Evolutionary conservation across 345 rosid genomes (phyloP), one percentile per base, ranked within the genome.

Genomic region (Trapa bicornis): DNA sequence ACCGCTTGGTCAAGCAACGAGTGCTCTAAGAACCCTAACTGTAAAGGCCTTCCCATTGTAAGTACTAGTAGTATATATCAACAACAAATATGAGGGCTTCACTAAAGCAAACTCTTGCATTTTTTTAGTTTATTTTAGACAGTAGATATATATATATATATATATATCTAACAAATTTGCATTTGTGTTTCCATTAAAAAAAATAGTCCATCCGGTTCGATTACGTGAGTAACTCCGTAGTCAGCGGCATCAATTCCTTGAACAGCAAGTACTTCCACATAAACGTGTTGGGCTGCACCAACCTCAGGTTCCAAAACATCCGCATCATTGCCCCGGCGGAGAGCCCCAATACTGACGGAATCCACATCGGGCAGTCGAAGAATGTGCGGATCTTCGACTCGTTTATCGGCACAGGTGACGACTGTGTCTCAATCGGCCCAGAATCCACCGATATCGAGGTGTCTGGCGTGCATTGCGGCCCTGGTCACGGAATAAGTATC

Each of bases 1-100:
- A 29, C 47, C 0, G 80, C 77, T 57, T 81, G 85, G 80, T 42
- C 50, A 13, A 3, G 3, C 33, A 77, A 71, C 8, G 9, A 66
- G 1, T 80, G 83, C 57, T 3, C 2, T 35, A 37, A 65, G 16
- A 60, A 58, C 14, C 16, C 47, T 2, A 45, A 65, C 42, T 83
- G 84, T 69, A 48, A 29, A 4, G 0, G 32, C 3, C 69, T 76
- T 0, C 15, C 32, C 37, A 3, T 38, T 13, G 37, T 48, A 0
- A 37, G 47, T 38, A 45, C 17, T 45, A 33, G 2, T 7, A 37
- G n/a, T 39, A 9, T 13, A 22, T 22, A 22, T 22, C 29, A 22
- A 22, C 29, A 22, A 22, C 29, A 22, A 22, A 22, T 22, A 22
- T 22, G 29, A 22, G 29, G 29, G 29, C 29, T 22, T 22, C 29